phyloP scores from a whole-genome alignment of 2,329 filamentous ascomycete species.

The Penicillium sp. region DNA sequence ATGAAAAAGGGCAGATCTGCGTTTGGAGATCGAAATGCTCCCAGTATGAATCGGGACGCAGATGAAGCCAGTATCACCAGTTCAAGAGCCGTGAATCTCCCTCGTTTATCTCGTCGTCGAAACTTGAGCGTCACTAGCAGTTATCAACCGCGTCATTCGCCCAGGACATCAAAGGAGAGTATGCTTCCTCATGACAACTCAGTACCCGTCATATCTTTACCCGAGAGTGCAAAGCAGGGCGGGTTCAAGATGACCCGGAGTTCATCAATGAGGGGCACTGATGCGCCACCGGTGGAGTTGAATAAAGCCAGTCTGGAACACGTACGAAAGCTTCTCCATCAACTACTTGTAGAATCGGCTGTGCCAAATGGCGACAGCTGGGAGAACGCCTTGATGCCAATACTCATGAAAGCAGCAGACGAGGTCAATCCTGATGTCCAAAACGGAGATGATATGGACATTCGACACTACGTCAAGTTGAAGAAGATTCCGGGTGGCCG shows the following conservation, averaged over 20 bases:
- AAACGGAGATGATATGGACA: slow-evolving; percentile 87
- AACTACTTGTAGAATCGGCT: slow-evolving; percentile 67
- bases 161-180: slow-evolving; percentile 55
- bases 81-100: slow-evolving; percentile 50
- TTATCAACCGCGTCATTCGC: slow-evolving; percentile 61
- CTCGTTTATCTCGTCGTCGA: slow-evolving; percentile 59
- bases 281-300: slow-evolving; percentile 68
- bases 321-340: slow-evolving; percentile 72
- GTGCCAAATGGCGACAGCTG: slow-evolving; percentile 67
- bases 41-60: slow-evolving; percentile 60
- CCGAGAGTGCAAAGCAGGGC: slow-evolving; percentile 28
- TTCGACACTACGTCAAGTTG: slow-evolving; percentile 91
- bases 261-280: slow-evolving; percentile 68
- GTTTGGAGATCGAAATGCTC: slow-evolving; percentile 64
- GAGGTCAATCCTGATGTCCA: slow-evolving; percentile 91
- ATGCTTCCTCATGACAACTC: slow-evolving; percentile 34
- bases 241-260: slow-evolving; percentile 59
- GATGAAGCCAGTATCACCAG: slow-evolving; percentile 58
- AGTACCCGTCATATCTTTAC: slow-evolving; percentile 34
- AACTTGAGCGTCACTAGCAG: slow-evolving; percentile 79
- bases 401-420: slow-evolving; percentile 80
- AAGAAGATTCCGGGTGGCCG: slow-evolving; percentile 90
- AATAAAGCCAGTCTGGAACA: slow-evolving; percentile 82
- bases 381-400: slow-evolving; percentile 84
- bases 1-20: slow-evolving; percentile 67